Evolutionary conservation across 306 rosid species (phyloP).

Genomic region (Cucumis melo): DNA sequence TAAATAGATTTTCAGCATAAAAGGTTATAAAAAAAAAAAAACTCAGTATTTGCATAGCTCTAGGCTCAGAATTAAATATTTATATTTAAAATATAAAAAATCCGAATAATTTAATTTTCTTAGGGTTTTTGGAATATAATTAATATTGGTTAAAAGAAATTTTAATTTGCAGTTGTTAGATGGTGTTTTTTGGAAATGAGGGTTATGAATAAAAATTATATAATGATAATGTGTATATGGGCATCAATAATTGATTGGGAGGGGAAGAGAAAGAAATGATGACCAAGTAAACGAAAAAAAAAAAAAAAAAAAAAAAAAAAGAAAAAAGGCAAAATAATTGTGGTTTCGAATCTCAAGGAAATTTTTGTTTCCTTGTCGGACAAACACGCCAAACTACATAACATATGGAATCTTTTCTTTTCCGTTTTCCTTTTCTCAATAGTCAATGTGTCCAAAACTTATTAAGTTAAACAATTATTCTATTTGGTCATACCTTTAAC

Average conservation of each 20-base stretch:
- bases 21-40: too few species aligned
- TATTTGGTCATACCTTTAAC: too few species aligned
- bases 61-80: too few species aligned
- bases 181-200: background rate
- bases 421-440: background rate
- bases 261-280: background rate
- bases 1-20: too few species aligned
- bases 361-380: slow-evolving; percentile 41
- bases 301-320: background rate
- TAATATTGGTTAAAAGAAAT: too few species aligned
- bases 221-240: background rate
- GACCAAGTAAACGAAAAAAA: background rate
- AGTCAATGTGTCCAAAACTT: background rate
- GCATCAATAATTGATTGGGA: background rate
- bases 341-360: slow-evolving; percentile 10
- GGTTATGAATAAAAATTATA: background rate
- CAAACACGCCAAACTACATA: slow-evolving; percentile 34
- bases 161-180: background rate
- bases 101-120: too few species aligned
- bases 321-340: background rate
- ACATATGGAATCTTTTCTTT: slow-evolving; percentile 35
- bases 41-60: too few species aligned
- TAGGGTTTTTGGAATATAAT: too few species aligned
- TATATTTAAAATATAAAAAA: too few species aligned
- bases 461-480: background rate